phyloP scores from a whole-genome alignment of 805 yeast species.

The Candida arabinofermentans region DNA sequence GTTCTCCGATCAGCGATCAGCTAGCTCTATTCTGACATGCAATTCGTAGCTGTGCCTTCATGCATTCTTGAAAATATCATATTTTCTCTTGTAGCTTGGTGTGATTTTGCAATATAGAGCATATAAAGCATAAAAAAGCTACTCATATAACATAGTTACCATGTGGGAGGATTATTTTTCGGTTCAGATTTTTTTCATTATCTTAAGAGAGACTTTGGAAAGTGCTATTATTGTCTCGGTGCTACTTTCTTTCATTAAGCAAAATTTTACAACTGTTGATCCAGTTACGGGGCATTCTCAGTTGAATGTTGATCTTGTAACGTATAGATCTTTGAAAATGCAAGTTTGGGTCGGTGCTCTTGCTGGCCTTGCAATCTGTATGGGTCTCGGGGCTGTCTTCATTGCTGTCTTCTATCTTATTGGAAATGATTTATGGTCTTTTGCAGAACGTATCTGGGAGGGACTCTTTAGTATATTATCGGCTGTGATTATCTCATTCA shows the following conservation, averaged over 20 bases:
- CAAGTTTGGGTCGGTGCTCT: constrained; percentile 85
- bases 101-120: no score
- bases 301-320: constrained; percentile 28
- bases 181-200: constrained; percentile 69
- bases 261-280: constrained; percentile 43
- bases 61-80: no score
- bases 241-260: constrained; percentile 64
- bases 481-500: constrained; percentile 70
- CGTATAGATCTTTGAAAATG: constrained; percentile 44
- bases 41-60: no score
- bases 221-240: constrained; percentile 75
- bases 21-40: no score
- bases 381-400: constrained; percentile 68
- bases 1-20: no score
- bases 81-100: no score
- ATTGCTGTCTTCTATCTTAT: constrained; percentile 66
- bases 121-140: no score
- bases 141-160: no score
- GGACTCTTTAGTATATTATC: constrained; percentile 78
- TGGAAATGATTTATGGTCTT: constrained; percentile 83
- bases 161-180: constrained; percentile 54
- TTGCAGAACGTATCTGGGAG: constrained; percentile 87
- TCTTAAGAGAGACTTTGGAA: constrained; percentile 69
- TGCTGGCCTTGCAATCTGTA: constrained; percentile 64
- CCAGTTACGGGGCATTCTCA: constrained; percentile 17